These are phyloP conservation scores for Cladophialophora yegresii DNA, from an alignment of 2,329 filamentous ascomycete genomes.

Conservation along the genomic window DNA sequence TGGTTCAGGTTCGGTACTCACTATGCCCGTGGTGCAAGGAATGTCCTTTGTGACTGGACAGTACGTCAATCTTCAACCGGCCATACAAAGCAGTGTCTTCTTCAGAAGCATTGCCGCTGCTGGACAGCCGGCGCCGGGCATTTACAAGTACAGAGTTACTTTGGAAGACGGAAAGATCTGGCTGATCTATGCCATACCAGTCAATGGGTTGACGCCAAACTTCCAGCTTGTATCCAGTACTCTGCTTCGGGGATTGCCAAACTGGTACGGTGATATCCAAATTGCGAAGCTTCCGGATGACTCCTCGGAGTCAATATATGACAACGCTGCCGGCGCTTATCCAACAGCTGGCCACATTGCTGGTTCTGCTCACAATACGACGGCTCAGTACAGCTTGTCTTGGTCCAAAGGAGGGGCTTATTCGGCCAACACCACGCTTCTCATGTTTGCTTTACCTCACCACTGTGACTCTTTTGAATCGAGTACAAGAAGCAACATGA, in stretches of 20 bases:
- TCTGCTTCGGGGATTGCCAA: slow-evolving; percentile 63
- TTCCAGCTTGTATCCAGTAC: slow-evolving; percentile 68
- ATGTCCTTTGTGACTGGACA: slow-evolving; percentile 82
- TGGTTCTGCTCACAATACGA: slow-evolving; percentile 60
- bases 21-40: slow-evolving; percentile 83
- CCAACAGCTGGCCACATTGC: slow-evolving; percentile 64
- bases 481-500: slow-evolving; percentile 53
- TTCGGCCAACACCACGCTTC: slow-evolving; percentile 57
- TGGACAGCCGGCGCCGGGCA: slow-evolving; percentile 60
- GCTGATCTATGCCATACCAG: slow-evolving; percentile 74
- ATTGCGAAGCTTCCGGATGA: slow-evolving; percentile 72
- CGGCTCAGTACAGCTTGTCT: slow-evolving; percentile 70
- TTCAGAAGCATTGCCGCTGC: slow-evolving; percentile 65
- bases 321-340: slow-evolving; percentile 75
- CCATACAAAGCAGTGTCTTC: slow-evolving; percentile 72
- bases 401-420: slow-evolving; percentile 71
- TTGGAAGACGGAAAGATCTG: slow-evolving; percentile 74
- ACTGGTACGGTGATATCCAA: slow-evolving; percentile 79
- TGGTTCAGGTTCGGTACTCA: slow-evolving; percentile 62
- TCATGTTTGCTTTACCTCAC: slow-evolving; percentile 89
- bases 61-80: slow-evolving; percentile 69
- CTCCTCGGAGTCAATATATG: slow-evolving; percentile 68
- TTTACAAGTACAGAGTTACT: slow-evolving; percentile 73
- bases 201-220: slow-evolving; percentile 59
- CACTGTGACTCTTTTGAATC: slow-evolving; percentile 74